A percentile compares a stretch with the other conserved stretches of the same genome.
These are phyloP conservation scores for Conticribra weissflogii DNA, from an alignment of 108 stramenopile genomes.

Conservation along the genomic window DNA sequence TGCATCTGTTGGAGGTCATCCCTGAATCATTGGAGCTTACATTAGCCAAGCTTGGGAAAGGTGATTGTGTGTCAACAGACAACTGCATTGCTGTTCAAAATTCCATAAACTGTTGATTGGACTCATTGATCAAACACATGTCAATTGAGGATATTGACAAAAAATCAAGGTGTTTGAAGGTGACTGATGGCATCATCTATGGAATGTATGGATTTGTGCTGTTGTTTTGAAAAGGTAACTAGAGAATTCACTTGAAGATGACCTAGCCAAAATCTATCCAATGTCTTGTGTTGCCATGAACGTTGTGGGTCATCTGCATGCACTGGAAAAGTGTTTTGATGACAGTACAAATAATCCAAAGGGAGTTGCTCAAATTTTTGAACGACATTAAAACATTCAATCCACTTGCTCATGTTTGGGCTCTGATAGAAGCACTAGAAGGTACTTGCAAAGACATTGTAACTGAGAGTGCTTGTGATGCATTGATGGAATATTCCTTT, in stretches of 20 bases:
- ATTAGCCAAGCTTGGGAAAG: slow-evolving; percentile 17
- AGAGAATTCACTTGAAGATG: neutral
- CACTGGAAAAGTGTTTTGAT: slow-evolving; percentile 5
- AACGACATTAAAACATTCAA: neutral
- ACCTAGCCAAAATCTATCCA: neutral
- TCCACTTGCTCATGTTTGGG: slow-evolving; percentile 7
- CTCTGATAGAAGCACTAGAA: neutral
- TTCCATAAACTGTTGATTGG: slow-evolving; percentile 1
- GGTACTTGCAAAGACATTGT: slow-evolving; percentile 19
- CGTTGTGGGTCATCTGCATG: slow-evolving; percentile 1
- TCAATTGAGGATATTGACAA: neutral
- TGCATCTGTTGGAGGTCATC: neutral
- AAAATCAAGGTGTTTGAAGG: slow-evolving; percentile 1
- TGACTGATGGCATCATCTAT: slow-evolving; percentile 19
- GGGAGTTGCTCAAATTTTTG: neutral
- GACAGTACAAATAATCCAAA: slow-evolving; percentile 4
- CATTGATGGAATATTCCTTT: slow-evolving; percentile 14
- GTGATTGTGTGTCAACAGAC: slow-evolving; percentile 6
- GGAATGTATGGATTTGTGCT: slow-evolving; percentile 19
- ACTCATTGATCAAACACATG: neutral
- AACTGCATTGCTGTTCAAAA: slow-evolving; percentile 5
- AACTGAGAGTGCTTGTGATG: too few species aligned
- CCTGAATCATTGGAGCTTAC: slow-evolving; percentile 4
- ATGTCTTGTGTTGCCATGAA: neutral
- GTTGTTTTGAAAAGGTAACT: neutral